Evolutionary conservation across 768 basidiomycete genomes (phyloP).

Genomic region (Hysterangium stoloniferum): DNA sequence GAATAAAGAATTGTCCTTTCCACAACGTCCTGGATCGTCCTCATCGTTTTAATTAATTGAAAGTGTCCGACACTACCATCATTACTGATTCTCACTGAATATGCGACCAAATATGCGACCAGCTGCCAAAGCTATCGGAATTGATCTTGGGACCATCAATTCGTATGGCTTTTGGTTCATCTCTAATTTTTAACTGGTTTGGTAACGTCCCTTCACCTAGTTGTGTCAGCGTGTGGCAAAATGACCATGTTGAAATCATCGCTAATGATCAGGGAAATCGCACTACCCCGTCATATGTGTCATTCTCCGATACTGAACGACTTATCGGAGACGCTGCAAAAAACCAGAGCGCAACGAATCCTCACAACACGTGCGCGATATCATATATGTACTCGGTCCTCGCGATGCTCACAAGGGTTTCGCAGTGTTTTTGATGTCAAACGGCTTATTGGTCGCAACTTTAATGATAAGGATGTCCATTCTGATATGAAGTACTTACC

Average conservation of each 20-base stretch:
- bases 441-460: slow-evolving; percentile 48
- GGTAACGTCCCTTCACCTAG: no score
- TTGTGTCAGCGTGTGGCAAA: slow-evolving; percentile 34
- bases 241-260: slow-evolving; percentile 57
- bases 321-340: slow-evolving; percentile 40
- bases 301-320: slow-evolving; percentile 52
- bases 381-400: not conserved
- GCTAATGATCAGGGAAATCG: slow-evolving; percentile 50
- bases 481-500: slow-evolving; percentile 44
- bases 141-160: no score
- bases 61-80: no score
- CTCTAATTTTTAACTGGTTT: no score
- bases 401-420: slow-evolving; percentile 6
- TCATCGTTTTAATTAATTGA: no score
- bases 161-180: no score
- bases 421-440: slow-evolving; percentile 45
- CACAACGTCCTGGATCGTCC: no score
- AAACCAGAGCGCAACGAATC: slow-evolving; percentile 4
- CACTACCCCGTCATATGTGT: slow-evolving; percentile 57
- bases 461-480: slow-evolving; percentile 38
- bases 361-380: slow-evolving; percentile 24
- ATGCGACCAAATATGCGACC: no score
- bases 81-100: no score
- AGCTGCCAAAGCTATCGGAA: no score
- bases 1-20: no score